Evolutionary conservation across 257 asterid species (phyloP).

Genomic region (Nicotiana obtusifolia): DNA sequence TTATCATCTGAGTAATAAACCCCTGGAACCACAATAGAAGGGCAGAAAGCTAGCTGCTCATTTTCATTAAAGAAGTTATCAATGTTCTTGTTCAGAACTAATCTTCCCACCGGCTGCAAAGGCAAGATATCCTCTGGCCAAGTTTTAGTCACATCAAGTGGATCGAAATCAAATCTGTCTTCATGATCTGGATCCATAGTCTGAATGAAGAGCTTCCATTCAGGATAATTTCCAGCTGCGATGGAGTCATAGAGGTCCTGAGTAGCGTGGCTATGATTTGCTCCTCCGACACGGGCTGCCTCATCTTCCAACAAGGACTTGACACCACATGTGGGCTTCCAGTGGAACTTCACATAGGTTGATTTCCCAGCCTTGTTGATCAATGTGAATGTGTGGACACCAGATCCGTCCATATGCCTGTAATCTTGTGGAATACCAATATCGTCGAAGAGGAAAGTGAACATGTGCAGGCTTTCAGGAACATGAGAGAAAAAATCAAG

Average conservation of each 20-base stretch:
- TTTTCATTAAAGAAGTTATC: slow-evolving; percentile 36
- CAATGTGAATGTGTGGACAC: slow-evolving; percentile 32
- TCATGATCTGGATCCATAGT: slow-evolving; percentile 27
- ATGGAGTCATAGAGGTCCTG: slow-evolving; percentile 35
- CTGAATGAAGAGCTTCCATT: slow-evolving; percentile 37
- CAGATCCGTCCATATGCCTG: slow-evolving; percentile 35
- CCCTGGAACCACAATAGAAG: slow-evolving; percentile 33
- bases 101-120: slow-evolving; percentile 33
- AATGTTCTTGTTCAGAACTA: slow-evolving; percentile 32
- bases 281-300: slow-evolving; percentile 25
- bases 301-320: slow-evolving; percentile 32
- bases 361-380: slow-evolving; percentile 31
- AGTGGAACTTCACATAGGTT: slow-evolving; percentile 32
- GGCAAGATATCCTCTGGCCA: slow-evolving; percentile 42
- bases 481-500: slow-evolving; percentile 36
- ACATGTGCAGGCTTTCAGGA: slow-evolving; percentile 37
- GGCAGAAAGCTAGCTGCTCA: slow-evolving; percentile 37
- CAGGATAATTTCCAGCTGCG: slow-evolving; percentile 36
- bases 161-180: slow-evolving; percentile 30
- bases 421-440: slow-evolving; percentile 38
- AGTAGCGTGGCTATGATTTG: slow-evolving; percentile 40
- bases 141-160: slow-evolving; percentile 37
- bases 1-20: slow-evolving; percentile 29
- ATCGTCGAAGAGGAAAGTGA: slow-evolving; percentile 35
- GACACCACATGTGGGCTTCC: slow-evolving; percentile 37